Evolutionary conservation across 2,329 filamentous ascomycete species (phyloP).

Genomic region (Colletotrichum graminicola): DNA sequence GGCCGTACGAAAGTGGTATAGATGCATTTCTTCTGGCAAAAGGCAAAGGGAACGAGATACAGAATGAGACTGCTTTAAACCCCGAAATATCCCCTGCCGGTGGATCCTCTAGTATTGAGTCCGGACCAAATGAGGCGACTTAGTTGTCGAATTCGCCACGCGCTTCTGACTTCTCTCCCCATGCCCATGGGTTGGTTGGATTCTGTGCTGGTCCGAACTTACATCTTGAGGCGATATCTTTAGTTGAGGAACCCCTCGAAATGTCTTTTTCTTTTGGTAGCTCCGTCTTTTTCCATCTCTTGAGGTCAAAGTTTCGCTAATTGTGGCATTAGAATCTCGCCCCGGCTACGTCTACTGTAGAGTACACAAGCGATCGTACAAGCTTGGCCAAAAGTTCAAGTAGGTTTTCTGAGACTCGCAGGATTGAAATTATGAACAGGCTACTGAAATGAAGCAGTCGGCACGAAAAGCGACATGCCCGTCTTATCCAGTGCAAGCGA

Average conservation of each 20-base stretch:
- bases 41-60: fast-evolving
- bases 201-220: background rate
- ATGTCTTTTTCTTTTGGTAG: background rate
- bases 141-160: constrained; percentile 10
- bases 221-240: background rate
- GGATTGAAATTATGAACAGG: no score
- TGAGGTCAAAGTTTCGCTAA: background rate
- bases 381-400: background rate
- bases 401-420: background rate
- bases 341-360: background rate
- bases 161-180: background rate
- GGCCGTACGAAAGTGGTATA: no score
- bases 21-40: background rate
- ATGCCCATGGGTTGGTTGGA: constrained; percentile 6
- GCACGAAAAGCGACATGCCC: background rate
- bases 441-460: background rate
- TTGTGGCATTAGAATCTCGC: background rate
- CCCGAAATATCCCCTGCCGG: fast-evolving
- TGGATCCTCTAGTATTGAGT: no score
- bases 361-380: background rate
- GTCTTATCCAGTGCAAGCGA: background rate
- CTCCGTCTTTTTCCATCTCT: no score
- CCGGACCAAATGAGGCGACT: background rate
- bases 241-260: no score
- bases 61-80: background rate